Base-by-base conservation (phyloP, 352 stramenopile genomes). In the Plasmopara muralis region DNA sequence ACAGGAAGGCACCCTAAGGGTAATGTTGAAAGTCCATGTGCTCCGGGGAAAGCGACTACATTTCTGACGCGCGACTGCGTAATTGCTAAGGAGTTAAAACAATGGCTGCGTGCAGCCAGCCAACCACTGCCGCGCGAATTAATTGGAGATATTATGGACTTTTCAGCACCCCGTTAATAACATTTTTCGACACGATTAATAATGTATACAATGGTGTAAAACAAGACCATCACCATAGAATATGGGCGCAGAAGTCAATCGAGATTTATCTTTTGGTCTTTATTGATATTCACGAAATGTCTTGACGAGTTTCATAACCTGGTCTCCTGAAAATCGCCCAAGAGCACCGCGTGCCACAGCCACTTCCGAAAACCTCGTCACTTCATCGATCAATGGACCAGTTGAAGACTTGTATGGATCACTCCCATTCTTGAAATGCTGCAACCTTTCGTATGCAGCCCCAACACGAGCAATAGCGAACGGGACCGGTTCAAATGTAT, bases 401-500 rank as follows among this genome's bases (percentile, higher is more conserved):
- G 37, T 16, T 14, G 38, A 35, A 18, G 41, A 45, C 37, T 56
- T 39, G 25, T 57, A 16, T n/a, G 34, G 20, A 14, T 61, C 40
- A 14, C 18, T 42, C 48, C 20, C 38, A 34, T 38, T 49, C 48
- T 64, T 61, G 20, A 47, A 48, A 35, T 50, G 52, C 29, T 69
- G 60, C 35, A 78, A 55, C n/a, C 53, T 62, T 29, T 66, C 44
- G 30, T 60, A 58, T 9, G 77, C 77, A 35, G 50, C 53, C 13
- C 62, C 63, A 5, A 62, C 78, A 31, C 77, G 72, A 4, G 80
- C 63, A 53, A 94, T 91, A 20, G 82, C 72, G 18, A 94, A 83
- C 10, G 84, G 84, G 39, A 94, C 84, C 0, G 84, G 82, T 48
- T 94, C 84, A 52, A 94, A 93, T 29, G 74, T 94, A 68, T 94